Conservation (phyloP, 352 stramenopile species). For the Globisporangium mamillatum region DNA sequence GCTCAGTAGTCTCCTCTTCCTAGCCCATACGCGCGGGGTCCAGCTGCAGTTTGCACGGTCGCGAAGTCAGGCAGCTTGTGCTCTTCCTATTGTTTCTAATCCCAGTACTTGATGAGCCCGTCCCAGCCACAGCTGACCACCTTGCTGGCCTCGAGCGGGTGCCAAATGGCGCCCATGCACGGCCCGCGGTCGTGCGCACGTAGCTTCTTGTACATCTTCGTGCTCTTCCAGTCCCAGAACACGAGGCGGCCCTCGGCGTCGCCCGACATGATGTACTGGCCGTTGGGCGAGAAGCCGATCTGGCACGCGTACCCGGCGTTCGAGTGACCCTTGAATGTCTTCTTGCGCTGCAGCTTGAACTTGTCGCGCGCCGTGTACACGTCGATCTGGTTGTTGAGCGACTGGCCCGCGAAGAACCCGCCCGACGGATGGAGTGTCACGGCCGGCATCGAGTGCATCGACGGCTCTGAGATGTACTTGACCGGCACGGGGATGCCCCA, state of each 20-base stretch:
- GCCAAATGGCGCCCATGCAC: constrained; percentile 95
- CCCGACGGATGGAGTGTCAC: constrained; percentile 93
- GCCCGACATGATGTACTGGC: constrained; percentile 92
- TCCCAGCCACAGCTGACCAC: constrained; percentile 99
- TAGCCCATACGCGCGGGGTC: no score
- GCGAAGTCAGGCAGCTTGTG: neutral
- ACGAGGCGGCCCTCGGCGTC: constrained; percentile 97
- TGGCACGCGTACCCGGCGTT: constrained; percentile 96
- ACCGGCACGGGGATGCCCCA: constrained; percentile 97
- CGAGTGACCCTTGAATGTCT: constrained; percentile 91
- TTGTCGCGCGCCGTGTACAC: constrained; percentile 95
- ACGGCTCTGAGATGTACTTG: constrained; percentile 98
- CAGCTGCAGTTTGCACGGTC: neutral
- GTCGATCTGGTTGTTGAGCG: constrained; percentile 98
- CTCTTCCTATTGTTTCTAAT: constrained; percentile 58
- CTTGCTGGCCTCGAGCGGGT: constrained; percentile 95
- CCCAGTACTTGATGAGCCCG: constrained; percentile 99
- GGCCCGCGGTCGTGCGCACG: constrained; percentile 92
- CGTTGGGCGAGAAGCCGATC: constrained; percentile 95
- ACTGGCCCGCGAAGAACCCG: constrained; percentile 94
- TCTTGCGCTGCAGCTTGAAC: constrained; percentile 94
- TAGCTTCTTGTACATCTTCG: constrained; percentile 88
- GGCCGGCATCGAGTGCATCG: constrained; percentile 98
- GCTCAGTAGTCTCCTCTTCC: no score
- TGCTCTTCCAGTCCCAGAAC: constrained; percentile 99